Conservation (phyloP, 306 rosid species). For the Begonia peltatifolia region DNA sequence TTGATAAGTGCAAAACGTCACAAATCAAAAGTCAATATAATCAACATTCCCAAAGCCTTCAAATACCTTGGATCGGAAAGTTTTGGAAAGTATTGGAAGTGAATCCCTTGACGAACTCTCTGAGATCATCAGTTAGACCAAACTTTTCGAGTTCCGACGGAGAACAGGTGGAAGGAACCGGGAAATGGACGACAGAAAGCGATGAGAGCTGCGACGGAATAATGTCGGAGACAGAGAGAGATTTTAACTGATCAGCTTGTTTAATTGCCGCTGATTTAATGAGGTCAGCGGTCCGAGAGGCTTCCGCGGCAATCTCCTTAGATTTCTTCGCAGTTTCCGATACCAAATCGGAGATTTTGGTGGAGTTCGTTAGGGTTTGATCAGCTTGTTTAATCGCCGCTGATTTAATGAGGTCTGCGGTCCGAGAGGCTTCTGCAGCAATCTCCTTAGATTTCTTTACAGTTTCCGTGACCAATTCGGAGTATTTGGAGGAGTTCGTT, state of each 20-base stretch:
- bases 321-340: slow-evolving; percentile 89
- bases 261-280: slow-evolving; percentile 67
- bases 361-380: slow-evolving; percentile 38
- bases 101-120: slow-evolving; percentile 75
- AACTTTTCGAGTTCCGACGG: slow-evolving; percentile 35
- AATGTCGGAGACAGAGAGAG: slow-evolving; percentile 50
- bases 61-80: slow-evolving; percentile 62
- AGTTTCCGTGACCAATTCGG: slow-evolving; percentile 90
- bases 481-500: slow-evolving; percentile 37
- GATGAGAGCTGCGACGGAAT: slow-evolving; percentile 58
- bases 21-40: background rate
- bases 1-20: background rate
- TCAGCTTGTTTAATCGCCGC: slow-evolving; percentile 79
- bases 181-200: slow-evolving; percentile 19
- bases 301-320: slow-evolving; percentile 86
- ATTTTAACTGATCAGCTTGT: slow-evolving; percentile 84
- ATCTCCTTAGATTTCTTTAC: slow-evolving; percentile 80
- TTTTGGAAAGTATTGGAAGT: slow-evolving; percentile 76
- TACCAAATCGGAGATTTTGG: slow-evolving; percentile 69
- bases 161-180: slow-evolving; percentile 20
- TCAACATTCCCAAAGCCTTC: background rate
- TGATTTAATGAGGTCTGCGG: slow-evolving; percentile 64
- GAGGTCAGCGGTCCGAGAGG: slow-evolving; percentile 80
- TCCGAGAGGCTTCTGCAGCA: slow-evolving; percentile 92
- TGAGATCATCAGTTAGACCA: slow-evolving; percentile 74